Base-by-base conservation (phyloP, 768 basidiomycete species). In the Pulveroboletus sp. region DNA sequence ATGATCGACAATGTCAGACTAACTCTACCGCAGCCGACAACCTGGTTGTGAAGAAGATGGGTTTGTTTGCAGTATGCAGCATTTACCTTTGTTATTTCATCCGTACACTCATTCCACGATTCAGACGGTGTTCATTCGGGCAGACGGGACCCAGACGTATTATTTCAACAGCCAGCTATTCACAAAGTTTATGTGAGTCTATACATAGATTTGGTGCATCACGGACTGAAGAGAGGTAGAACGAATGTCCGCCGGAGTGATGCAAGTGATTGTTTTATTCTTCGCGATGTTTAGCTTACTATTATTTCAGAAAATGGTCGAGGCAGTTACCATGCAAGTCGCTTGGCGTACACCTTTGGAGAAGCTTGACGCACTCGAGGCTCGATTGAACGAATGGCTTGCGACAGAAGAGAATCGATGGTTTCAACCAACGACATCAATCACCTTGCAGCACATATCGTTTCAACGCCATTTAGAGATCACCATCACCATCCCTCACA, bases 111-210 rank as follows among this genome's bases (percentile, higher is more conserved):
- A 51, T 20, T 6, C 11, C 13, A 25, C 32, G 21, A 13, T 31
- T 19, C 45, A 83, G 74, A 90, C 89, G 4, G 75, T 84, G 16
- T 91, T 91, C 57, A 65, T 78, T 29, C 82, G 88, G 27, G 61
- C 74, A 14, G 88, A 90, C 58, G 87, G 87, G 17, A 85, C 85
- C 2, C 83, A 89, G 60, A 83, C 85, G 4, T 90, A 89, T 58
- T 90, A 88, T 61, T 89, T 82, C 69, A 89, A 89, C 69, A 86
- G 84, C 54, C 84, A 83, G 53, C 73, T 90, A 12, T 85, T 85
- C 64, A 76, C 64, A 40, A 85, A 84, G 58, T 88, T 90, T 68
- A 86, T 90, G 83, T 83, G 60, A 34, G 80, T 68, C 32, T 24
- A 5, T 39, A 45, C 25, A 32, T 23, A 16, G 2, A 42, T 42